Evolutionary conservation across 2,329 filamentous ascomycete genomes (phyloP), one percentile per base, ranked within the genome.

Genomic region (Talaromyces marneffei): DNA sequence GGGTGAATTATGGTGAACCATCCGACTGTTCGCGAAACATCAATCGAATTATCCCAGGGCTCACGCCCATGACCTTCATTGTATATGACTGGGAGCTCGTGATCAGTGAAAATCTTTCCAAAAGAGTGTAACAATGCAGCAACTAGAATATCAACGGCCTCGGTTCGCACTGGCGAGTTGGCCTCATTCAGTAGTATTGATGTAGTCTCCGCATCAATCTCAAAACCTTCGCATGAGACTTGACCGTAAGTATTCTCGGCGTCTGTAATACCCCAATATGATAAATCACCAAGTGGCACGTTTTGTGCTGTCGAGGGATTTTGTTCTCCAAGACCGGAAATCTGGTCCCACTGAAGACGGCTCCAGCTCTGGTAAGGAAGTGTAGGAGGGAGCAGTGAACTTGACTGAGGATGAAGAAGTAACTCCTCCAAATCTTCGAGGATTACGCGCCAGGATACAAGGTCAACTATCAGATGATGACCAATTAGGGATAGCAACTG

Each of bases 1-100:
- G 79, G 79, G 56, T 78, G 79, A 7, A 82, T 66, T 23, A 78
- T 78, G 0, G 80, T 82, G 62, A 82, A 82, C 80, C 80, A 82
- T 6, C 80, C 80, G 2, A 82, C 73, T 1, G 80, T 82, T 5
- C 78, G 73, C 2, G 79, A 79, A 4, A 82, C 73, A 53, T 82
- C 80, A 53, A 82, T 76, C 2, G 72, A 72, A 0, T 71, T 54
- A 55, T 79, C 73, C 72, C 79, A 81, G 0, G 75, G 70, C 65
- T 81, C 79, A 40, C 79, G 70, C 7, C 79, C 79, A 52, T 82
- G 79, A 0, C 79, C 78, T 67, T 82, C 79, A 27, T 80, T 81
- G 64, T 77, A 78, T 46, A 82, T 75, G 0, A 75, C 73, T 3
- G 79, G 74, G 1, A 75, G 64, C 1, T 69, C 33, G 20, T 79